A percentile compares a stretch with the other conserved stretches of the same genome.
Evolutionary conservation across 73 alveolate genomes (phyloP).

Genomic region (Paraurostyla sp.): DNA sequence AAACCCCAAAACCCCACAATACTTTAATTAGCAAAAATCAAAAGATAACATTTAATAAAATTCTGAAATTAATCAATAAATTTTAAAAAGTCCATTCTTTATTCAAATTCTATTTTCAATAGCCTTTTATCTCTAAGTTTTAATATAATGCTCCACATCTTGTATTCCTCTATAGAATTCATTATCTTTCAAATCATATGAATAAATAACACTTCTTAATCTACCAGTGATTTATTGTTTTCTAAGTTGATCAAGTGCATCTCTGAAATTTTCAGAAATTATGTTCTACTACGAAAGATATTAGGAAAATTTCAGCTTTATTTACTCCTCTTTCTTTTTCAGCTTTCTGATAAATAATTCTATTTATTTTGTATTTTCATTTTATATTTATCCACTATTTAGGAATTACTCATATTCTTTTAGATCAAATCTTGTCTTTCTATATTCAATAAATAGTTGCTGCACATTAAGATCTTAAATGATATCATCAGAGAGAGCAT

Average conservation of each 20-base stretch:
- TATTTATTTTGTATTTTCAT: no score
- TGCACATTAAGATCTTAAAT: neutral
- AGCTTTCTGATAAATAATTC: neutral
- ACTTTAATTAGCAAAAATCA: no score
- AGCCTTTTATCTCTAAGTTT: no score
- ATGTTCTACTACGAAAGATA: neutral
- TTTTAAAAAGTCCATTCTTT: no score
- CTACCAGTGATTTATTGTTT: neutral
- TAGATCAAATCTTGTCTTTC: neutral
- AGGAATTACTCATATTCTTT: neutral
- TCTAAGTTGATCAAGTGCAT: neutral
- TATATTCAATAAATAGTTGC: neutral
- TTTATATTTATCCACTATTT: neutral
- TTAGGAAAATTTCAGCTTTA: neutral
- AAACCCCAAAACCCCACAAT: no score
- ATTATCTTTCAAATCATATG: constrained; percentile 23
- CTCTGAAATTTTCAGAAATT: neutral
- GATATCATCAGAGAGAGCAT: neutral
- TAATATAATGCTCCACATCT: neutral
- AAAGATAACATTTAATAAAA: no score
- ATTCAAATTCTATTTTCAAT: no score
- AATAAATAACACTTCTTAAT: neutral
- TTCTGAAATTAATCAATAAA: no score
- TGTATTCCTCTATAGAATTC: neutral
- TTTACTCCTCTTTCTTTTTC: neutral